Conservation (phyloP, 768 basidiomycete genomes). For the Goffeauzyma gilvescens region DNA sequence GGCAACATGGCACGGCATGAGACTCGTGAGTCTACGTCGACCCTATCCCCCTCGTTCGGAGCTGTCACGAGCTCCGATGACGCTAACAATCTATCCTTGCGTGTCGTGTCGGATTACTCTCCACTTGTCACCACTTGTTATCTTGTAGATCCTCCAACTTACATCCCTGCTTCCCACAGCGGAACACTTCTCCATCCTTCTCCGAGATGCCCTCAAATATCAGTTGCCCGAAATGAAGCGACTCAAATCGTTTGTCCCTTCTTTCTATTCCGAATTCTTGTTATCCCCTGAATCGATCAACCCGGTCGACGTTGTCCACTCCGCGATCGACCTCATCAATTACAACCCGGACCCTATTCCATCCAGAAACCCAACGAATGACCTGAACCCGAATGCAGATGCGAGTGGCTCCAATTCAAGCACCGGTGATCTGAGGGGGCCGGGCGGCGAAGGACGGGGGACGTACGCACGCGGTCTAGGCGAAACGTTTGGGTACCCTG, state of each 20-base stretch:
- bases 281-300: conserved; percentile 32
- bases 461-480: conserved; percentile 28
- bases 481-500: conserved; percentile 32
- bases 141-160: conserved; percentile 70
- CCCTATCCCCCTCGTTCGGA: neutral
- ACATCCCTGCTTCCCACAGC: conserved; percentile 84
- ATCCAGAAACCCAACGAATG: conserved; percentile 1
- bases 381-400: conserved; percentile 15
- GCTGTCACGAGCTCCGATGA: conserved; percentile 5
- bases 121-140: no score
- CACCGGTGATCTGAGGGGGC: conserved; percentile 30
- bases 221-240: conserved; percentile 56
- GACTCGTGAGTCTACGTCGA: conserved; percentile 47
- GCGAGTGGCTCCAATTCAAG: no score
- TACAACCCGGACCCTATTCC: conserved; percentile 11
- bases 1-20: conserved; percentile 80
- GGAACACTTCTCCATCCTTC: conserved; percentile 71
- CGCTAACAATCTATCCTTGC: no score
- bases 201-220: conserved; percentile 72
- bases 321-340: conserved; percentile 17
- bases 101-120: no score
- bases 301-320: neutral
- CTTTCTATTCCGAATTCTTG: conserved; percentile 85
- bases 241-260: conserved; percentile 74
- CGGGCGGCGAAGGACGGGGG: conserved; percentile 31